A percentile compares a stretch with the other conserved stretches of the same genome.
phyloP scores from a whole-genome alignment of 2,329 filamentous ascomycete genomes.

The Zymoseptoria tritici region DNA sequence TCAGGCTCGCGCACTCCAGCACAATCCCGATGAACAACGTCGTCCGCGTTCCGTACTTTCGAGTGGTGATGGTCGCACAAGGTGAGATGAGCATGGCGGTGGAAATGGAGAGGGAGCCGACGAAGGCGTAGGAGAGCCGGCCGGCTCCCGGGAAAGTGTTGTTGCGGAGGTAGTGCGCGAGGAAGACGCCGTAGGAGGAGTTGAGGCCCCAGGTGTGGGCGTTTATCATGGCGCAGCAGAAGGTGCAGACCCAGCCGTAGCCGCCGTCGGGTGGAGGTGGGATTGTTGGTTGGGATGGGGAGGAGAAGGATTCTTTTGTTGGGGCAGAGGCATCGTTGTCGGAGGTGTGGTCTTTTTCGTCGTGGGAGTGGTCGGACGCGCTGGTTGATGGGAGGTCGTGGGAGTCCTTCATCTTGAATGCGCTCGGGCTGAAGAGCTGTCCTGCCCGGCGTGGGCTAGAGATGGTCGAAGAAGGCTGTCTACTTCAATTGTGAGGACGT shows the following conservation, averaged over 20 bases:
- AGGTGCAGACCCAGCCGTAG: constrained; percentile 52
- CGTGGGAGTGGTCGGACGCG: background rate
- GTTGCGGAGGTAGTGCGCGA: constrained; percentile 65
- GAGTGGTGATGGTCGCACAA: constrained; percentile 54
- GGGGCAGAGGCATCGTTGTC: background rate
- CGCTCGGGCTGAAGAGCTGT: background rate
- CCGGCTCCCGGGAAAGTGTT: constrained; percentile 57
- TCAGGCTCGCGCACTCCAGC: constrained; percentile 57
- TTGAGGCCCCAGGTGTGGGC: constrained; percentile 40
- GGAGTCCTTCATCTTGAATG: background rate
- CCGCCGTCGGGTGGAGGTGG: constrained; percentile 43
- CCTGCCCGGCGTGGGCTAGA: no score
- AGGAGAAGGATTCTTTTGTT: background rate
- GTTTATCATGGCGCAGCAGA: constrained; percentile 39
- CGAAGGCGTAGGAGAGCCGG: constrained; percentile 63
- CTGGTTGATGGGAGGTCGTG: background rate
- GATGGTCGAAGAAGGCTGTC: no score
- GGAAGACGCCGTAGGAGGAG: constrained; percentile 60
- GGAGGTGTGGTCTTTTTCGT: background rate
- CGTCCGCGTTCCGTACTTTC: constrained; percentile 54
- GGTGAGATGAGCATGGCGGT: constrained; percentile 62
- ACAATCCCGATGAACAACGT: constrained; percentile 59
- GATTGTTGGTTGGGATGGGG: background rate
- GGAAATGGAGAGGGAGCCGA: constrained; percentile 64
- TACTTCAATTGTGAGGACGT: background rate